Conservation (phyloP, 768 basidiomycete genomes). For the Mycena maculata region DNA sequence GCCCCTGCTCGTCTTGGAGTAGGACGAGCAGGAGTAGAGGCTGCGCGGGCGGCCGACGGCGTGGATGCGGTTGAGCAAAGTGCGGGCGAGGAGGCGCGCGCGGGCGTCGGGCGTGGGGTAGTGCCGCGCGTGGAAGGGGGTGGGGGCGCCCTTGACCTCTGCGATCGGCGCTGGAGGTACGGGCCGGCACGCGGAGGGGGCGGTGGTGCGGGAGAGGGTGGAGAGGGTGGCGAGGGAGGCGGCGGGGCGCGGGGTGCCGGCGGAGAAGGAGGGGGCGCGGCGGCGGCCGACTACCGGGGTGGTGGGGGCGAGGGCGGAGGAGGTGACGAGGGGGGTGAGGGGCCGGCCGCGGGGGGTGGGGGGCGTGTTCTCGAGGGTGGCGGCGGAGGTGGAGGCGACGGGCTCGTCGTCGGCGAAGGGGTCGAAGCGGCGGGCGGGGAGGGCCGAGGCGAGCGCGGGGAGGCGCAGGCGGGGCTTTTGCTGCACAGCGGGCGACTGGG, state of each 20-base stretch:
- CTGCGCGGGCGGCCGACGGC: slow-evolving; percentile 34
- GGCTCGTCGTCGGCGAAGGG: slow-evolving; percentile 26
- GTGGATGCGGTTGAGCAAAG: slow-evolving; percentile 33
- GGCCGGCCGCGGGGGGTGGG: slow-evolving; percentile 9
- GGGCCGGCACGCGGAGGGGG: not conserved
- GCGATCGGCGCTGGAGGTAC: not conserved
- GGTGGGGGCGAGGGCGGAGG: not conserved
- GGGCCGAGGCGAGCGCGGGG: too few relatives aligned
- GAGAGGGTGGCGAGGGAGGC: slow-evolving; percentile 1
- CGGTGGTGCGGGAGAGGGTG: not conserved
- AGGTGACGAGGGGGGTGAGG: slow-evolving; percentile 12
- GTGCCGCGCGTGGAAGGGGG: slow-evolving; percentile 34
- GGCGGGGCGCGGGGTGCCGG: slow-evolving; percentile 18
- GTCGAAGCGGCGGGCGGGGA: slow-evolving; percentile 17
- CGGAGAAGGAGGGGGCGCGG: slow-evolving; percentile 31
- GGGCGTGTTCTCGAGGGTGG: slow-evolving; percentile 17
- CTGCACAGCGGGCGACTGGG: too few relatives aligned
- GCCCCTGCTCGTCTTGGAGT: not conserved
- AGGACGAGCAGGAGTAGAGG: not conserved
- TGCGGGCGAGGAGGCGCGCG: slow-evolving; percentile 33
- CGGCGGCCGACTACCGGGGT: slow-evolving; percentile 17
- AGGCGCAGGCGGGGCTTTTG: too few relatives aligned
- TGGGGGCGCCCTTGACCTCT: slow-evolving; percentile 10
- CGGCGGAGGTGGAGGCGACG: slow-evolving; percentile 1
- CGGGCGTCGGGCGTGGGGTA: slow-evolving; percentile 36